phyloP scores from a whole-genome alignment of 768 basidiomycete genomes.

The Exidia glandulosa region DNA sequence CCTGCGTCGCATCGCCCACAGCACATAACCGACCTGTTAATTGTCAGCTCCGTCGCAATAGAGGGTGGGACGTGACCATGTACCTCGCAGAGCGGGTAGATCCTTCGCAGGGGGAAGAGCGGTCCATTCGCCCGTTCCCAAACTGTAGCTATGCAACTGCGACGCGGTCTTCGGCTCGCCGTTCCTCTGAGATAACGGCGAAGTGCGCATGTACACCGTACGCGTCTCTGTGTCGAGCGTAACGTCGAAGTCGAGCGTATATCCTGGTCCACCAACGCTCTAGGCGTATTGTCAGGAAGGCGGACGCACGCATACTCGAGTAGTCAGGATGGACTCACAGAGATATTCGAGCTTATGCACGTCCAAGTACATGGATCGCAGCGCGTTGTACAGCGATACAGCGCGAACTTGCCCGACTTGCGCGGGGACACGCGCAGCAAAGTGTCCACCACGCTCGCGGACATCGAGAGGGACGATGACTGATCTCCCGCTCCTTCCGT shows the following conservation, averaged over 20 bases:
- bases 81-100: not conserved
- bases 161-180: not conserved
- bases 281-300: not conserved
- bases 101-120: not conserved
- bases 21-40: not conserved
- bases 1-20: not conserved
- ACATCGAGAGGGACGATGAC: too few species aligned
- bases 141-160: not conserved
- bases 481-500: not conserved
- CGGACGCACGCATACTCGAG: too few species aligned
- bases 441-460: not conserved
- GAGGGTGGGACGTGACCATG: not conserved
- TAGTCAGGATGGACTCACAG: too few species aligned
- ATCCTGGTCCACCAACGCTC: not conserved
- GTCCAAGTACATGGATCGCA: not conserved
- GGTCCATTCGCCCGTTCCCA: not conserved
- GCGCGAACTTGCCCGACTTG: not conserved
- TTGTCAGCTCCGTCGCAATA: not conserved
- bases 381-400: not conserved
- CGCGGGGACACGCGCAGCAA: not conserved
- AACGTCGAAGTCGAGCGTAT: not conserved
- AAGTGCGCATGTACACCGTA: not conserved
- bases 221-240: not conserved
- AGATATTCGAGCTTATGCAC: not conserved
- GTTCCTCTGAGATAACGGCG: not conserved